Conservation (phyloP, 257 asterid species). For the Sherardia arvensis region DNA sequence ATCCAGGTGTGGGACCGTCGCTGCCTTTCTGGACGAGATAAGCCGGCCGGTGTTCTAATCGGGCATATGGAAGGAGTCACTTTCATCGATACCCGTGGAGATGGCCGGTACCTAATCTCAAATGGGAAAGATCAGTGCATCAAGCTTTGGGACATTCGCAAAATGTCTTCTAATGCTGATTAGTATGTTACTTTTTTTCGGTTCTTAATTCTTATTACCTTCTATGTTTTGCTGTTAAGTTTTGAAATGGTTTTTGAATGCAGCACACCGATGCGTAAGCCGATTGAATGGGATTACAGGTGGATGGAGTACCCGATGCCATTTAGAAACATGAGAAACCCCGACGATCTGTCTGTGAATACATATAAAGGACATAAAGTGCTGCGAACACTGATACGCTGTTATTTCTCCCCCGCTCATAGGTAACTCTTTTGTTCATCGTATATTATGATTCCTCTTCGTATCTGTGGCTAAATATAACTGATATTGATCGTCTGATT, state of each 20-base stretch:
- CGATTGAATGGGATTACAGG: conserved; percentile 75
- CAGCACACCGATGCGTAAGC: conserved; percentile 45
- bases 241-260: conserved; percentile 18
- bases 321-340: conserved; percentile 33
- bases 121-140: conserved; percentile 90
- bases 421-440: conserved; percentile 42
- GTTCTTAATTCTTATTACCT: neutral
- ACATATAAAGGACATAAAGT: conserved; percentile 86
- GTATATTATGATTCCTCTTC: neutral
- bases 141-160: conserved; percentile 92
- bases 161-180: conserved; percentile 78
- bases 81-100: conserved; percentile 83
- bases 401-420: conserved; percentile 82
- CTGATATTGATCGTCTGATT: neutral
- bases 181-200: conserved; percentile 45
- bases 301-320: conserved; percentile 74
- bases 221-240: no score
- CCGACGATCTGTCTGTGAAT: conserved; percentile 64
- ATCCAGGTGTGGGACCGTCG: conserved; percentile 94
- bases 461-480: neutral
- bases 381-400: conserved; percentile 81
- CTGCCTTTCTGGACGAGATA: conserved; percentile 49
- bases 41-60: conserved; percentile 74
- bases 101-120: conserved; percentile 88
- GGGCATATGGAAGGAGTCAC: conserved; percentile 96